A percentile compares a stretch with the other conserved stretches of the same genome.
Conservation (phyloP, 1,284 basidiomycete species). For the Microbotryomycetes sp. region DNA sequence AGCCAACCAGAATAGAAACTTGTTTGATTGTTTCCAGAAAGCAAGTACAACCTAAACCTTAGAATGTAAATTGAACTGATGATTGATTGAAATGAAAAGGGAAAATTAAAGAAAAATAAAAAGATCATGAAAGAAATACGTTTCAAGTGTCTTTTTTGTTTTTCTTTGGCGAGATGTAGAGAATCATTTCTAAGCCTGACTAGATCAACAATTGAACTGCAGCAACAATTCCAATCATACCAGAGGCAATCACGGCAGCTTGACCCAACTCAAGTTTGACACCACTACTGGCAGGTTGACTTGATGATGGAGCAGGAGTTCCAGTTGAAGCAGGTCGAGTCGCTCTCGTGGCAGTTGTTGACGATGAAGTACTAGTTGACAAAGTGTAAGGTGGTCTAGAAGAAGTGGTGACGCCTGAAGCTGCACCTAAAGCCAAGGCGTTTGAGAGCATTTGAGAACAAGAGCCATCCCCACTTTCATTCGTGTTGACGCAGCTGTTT, state of each 20-base stretch:
- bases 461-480: background rate
- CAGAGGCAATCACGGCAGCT: background rate
- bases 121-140: too few relatives aligned
- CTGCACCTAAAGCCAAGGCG: background rate
- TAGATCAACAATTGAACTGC: background rate
- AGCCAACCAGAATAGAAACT: too few relatives aligned
- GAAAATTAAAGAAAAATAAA: too few relatives aligned
- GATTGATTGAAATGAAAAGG: too few relatives aligned
- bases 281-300: background rate
- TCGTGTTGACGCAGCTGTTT: background rate
- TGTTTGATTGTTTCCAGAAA: too few relatives aligned
- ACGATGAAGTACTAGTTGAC: background rate
- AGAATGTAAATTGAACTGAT: too few relatives aligned
- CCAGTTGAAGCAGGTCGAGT: background rate
- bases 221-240: background rate
- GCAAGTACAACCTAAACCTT: too few relatives aligned
- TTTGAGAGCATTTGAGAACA: background rate
- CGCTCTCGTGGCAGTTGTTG: background rate
- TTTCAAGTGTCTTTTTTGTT: too few relatives aligned
- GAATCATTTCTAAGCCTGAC: too few relatives aligned
- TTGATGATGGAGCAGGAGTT: background rate
- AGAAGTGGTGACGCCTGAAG: background rate
- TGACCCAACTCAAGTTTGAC: background rate
- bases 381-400: background rate
- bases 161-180: too few relatives aligned